Evolutionary conservation across 2,329 filamentous ascomycete species (phyloP).

Genomic region (Talaromyces piceae): DNA sequence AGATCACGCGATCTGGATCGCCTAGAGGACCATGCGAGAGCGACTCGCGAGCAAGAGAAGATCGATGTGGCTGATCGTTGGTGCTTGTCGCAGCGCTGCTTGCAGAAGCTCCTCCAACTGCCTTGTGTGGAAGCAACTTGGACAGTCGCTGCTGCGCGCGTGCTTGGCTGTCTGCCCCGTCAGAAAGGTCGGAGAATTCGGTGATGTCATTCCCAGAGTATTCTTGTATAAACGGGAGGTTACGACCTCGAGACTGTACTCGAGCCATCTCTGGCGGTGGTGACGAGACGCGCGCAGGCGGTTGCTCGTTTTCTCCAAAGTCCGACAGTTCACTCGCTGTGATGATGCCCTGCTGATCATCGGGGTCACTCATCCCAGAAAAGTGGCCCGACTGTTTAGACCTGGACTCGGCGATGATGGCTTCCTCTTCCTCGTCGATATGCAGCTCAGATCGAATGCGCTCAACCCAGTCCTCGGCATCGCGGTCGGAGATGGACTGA

Average conservation of each 20-base stretch:
- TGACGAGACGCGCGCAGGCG: constrained; percentile 15
- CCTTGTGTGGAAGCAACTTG: constrained; percentile 13
- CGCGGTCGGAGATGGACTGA: constrained; percentile 63
- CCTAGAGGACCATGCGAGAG: constrained; percentile 20
- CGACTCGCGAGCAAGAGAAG: constrained; percentile 4
- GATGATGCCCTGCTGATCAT: constrained; percentile 23
- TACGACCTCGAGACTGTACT: constrained; percentile 22
- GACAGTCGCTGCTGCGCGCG: constrained; percentile 20
- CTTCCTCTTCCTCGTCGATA: constrained; percentile 82
- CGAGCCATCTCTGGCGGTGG: constrained; percentile 30
- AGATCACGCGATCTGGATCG: constrained; percentile 83
- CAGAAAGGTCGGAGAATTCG: constrained; percentile 83
- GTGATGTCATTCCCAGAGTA: constrained; percentile 61
- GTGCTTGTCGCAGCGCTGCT: background rate
- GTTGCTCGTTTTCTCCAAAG: constrained; percentile 21
- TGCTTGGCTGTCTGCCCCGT: constrained; percentile 35
- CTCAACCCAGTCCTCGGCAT: constrained; percentile 81
- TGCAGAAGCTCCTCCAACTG: background rate
- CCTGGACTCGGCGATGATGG: constrained; percentile 51
- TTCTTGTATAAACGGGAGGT: constrained; percentile 37
- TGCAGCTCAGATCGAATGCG: constrained; percentile 71
- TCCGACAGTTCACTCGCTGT: constrained; percentile 39
- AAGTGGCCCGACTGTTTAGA: constrained; percentile 8
- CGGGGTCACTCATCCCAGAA: constrained; percentile 14
- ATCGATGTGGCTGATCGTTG: constrained; percentile 2